phyloP scores from a whole-genome alignment of 108 stramenopile genomes.

The Nitzschia sp. region DNA sequence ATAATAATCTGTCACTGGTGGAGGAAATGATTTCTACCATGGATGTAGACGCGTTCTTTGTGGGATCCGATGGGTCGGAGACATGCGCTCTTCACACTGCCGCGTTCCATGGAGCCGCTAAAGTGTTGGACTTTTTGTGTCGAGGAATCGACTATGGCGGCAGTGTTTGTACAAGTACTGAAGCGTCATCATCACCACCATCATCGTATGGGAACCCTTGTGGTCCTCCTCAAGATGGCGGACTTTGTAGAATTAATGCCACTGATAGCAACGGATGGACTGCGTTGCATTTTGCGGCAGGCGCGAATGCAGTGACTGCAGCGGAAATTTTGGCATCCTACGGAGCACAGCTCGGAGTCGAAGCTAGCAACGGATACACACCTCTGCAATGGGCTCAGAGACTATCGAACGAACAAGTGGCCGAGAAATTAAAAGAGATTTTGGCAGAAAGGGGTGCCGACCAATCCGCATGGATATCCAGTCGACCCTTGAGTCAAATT shows the following conservation, averaged over 20 bases:
- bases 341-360: slow-evolving; percentile 67
- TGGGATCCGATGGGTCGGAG: slow-evolving; percentile 69
- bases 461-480: slow-evolving; percentile 46
- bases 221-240: slow-evolving; percentile 52
- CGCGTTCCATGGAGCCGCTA: slow-evolving; percentile 67
- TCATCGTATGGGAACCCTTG: too few relatives aligned
- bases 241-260: slow-evolving; percentile 60
- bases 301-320: slow-evolving; percentile 52
- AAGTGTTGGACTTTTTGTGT: slow-evolving; percentile 62
- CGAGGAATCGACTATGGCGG: slow-evolving; percentile 54
- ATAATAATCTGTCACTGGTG: slow-evolving; percentile 58
- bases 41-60: slow-evolving; percentile 71
- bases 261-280: slow-evolving; percentile 78
- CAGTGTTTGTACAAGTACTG: background rate
- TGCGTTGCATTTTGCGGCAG: slow-evolving; percentile 77
- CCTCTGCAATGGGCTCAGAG: slow-evolving; percentile 77
- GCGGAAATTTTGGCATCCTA: slow-evolving; percentile 52
- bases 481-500: slow-evolving; percentile 40
- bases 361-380: slow-evolving; percentile 82
- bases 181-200: background rate
- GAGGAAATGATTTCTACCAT: slow-evolving; percentile 61
- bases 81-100: slow-evolving; percentile 81
- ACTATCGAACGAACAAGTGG: slow-evolving; percentile 63
- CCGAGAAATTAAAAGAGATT: slow-evolving; percentile 53
- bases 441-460: slow-evolving; percentile 29